Percentiles rank a stretch among this genome's conserved stretches.
Conservation (phyloP, 1,284 basidiomycete genomes). For the Tilletia horrida region DNA sequence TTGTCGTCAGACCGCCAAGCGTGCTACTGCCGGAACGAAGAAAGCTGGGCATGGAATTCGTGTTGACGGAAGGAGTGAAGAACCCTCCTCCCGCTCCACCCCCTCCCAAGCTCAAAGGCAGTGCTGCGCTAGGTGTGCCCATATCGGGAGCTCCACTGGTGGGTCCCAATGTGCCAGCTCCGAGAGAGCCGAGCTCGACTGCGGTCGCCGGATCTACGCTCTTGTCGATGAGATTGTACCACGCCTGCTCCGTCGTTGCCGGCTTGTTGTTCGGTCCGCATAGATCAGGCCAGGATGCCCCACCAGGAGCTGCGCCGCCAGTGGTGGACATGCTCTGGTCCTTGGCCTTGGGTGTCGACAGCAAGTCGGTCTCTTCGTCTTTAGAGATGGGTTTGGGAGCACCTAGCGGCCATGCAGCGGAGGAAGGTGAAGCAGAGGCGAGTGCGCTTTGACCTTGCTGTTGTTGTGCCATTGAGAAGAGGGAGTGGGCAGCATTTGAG, state of each 20-base stretch:
- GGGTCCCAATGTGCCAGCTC: background rate
- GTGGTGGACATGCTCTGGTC: background rate
- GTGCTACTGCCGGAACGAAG: too few species aligned
- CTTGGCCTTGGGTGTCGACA: conserved; percentile 6
- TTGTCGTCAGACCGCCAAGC: too few species aligned
- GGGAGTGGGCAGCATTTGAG: background rate
- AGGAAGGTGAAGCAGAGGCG: too few species aligned
- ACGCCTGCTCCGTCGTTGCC: background rate
- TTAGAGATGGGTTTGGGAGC: background rate
- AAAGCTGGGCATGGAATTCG: too few species aligned
- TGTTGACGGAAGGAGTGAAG: background rate
- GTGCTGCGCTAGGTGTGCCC: background rate
- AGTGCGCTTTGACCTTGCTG: background rate
- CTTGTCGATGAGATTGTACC: background rate
- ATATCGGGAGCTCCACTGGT: background rate
- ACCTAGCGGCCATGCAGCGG: too few species aligned
- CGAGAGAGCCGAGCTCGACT: background rate
- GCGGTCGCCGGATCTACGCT: background rate
- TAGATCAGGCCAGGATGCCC: too few species aligned
- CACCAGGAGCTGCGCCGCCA: background rate
- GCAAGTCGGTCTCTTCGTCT: conserved; percentile 4
- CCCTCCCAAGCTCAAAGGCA: background rate
- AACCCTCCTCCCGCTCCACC: background rate
- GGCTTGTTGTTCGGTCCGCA: background rate
- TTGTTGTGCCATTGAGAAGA: conserved; percentile 6